Percentiles rank a stretch among this genome's conserved stretches.
Conservation (phyloP, 2,329 filamentous ascomycete genomes). For the Periconia macrospinosa region DNA sequence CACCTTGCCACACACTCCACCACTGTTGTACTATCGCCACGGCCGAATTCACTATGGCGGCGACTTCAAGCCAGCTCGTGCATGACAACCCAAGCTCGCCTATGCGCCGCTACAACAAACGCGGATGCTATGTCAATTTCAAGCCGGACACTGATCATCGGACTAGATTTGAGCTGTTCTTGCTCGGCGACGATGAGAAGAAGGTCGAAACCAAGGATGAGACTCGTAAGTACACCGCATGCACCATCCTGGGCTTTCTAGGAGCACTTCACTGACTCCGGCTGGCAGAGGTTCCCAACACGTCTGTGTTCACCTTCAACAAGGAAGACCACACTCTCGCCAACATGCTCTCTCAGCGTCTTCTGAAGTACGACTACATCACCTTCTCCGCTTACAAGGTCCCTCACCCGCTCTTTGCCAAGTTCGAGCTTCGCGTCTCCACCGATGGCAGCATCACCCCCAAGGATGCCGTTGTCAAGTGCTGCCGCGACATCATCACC, state of each 20-base stretch:
- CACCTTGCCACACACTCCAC: background rate
- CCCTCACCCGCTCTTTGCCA: constrained; percentile 46
- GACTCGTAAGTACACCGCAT: constrained; percentile 66
- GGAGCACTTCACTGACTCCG: background rate
- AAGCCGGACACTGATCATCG: constrained; percentile 20
- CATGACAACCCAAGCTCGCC: too few species aligned
- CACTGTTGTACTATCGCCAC: background rate
- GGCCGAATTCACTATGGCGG: too few species aligned
- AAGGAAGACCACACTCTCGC: constrained; percentile 97
- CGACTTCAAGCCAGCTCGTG: too few species aligned
- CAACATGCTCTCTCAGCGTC: constrained; percentile 83
- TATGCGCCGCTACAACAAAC: constrained; percentile 6
- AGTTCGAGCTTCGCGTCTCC: constrained; percentile 78
- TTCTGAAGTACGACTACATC: constrained; percentile 82
- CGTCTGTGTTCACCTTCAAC: constrained; percentile 91
- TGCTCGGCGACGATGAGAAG: constrained; percentile 85
- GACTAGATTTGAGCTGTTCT: constrained; percentile 86
- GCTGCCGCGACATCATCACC: constrained; percentile 79
- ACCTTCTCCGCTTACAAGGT: constrained; percentile 90
- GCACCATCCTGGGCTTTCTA: background rate
- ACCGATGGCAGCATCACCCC: constrained; percentile 87
- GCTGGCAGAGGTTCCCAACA: constrained; percentile 78
- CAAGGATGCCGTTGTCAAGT: constrained; percentile 81
- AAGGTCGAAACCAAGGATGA: constrained; percentile 89
- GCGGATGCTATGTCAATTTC: constrained; percentile 2